These are phyloP conservation scores for Coemansia sp. DNA, from an alignment of 192 early-diverging fungal species.

Conservation along the genomic window DNA sequence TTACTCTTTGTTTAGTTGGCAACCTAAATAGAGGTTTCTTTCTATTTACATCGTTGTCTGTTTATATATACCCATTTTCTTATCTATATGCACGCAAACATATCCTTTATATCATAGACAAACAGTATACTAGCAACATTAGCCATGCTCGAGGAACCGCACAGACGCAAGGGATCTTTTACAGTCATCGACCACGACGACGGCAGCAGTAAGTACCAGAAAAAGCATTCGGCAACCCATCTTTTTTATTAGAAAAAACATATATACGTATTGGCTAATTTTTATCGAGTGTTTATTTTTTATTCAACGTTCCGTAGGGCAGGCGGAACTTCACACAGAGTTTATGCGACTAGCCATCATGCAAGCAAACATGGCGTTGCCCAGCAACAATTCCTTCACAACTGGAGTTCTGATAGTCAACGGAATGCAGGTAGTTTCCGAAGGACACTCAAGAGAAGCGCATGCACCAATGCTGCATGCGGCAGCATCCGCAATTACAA, in stretches of 20 bases:
- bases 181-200: constrained; percentile 40
- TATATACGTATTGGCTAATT: too few relatives aligned
- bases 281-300: neutral
- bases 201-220: constrained; percentile 33
- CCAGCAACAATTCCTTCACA: constrained; percentile 30
- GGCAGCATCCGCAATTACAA: constrained; percentile 25
- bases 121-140: constrained; percentile 1
- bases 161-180: constrained; percentile 19
- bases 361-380: constrained; percentile 31
- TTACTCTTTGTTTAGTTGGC: neutral
- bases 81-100: constrained; percentile 3
- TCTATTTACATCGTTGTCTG: neutral
- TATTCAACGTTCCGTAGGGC: constrained; percentile 10
- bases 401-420: constrained; percentile 35
- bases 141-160: constrained; percentile 6
- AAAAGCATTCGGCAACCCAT: neutral
- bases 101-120: neutral
- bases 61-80: neutral
- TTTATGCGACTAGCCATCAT: constrained; percentile 49
- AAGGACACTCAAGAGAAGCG: constrained; percentile 35
- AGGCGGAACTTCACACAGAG: constrained; percentile 37
- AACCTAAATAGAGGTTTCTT: constrained; percentile 4
- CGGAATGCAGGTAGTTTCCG: constrained; percentile 25
- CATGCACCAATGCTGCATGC: constrained; percentile 26
- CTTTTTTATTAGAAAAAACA: neutral